Base-by-base conservation (phyloP, 768 basidiomycete species). In the Clitopilus hobsonii region DNA sequence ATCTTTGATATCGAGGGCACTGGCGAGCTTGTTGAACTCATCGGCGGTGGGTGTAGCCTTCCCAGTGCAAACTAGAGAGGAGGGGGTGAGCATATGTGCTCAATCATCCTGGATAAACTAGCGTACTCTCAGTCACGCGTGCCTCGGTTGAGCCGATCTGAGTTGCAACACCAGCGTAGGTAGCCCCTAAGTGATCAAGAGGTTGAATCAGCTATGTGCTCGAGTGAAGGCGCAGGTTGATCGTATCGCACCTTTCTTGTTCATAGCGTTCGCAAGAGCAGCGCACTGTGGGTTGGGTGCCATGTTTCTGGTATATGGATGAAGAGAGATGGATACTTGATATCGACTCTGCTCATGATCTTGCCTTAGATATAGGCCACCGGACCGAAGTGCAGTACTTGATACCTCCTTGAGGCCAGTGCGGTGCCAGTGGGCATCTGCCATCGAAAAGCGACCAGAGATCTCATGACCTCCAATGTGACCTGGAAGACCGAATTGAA, bases 271-370 rank as follows among this genome's bases (percentile, higher is more conserved):
- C 5, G 24, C 49, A 16, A 51, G 27, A 13, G 49, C 49, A 32
- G 49, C 30, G 23, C 49, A 51, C 24, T 51, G 49, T 28, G 49
- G 49, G 30, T 51, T 32, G 30, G 49, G 49, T 4, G 49, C 49
- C 49, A 51, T 51, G 49, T 5, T 23, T 11, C 16, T 45, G n/a
- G 41, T 18, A 23, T 18, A 18, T 18, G 5, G 41, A 32, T 8
- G 18, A 23, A 45, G 41, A 20, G 41, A 23, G 18, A 23, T 20
- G 41, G 18, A 5, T 45, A 8, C 16, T 20, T 10, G 41, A 45
- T 45, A 45, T 11, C 41, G 18, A 20, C 41, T n/a, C n/a, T 6
- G n/a, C 22, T 10, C 10, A 45, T 20, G 41, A 18, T 45, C 41
- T n/a, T n/a, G n/a, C n/a, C n/a, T n/a, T 45, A 45, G 41, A 45